Base-by-base conservation (phyloP, 371 early-diverging fungal genomes). In the Apophysomyces sp. region DNA sequence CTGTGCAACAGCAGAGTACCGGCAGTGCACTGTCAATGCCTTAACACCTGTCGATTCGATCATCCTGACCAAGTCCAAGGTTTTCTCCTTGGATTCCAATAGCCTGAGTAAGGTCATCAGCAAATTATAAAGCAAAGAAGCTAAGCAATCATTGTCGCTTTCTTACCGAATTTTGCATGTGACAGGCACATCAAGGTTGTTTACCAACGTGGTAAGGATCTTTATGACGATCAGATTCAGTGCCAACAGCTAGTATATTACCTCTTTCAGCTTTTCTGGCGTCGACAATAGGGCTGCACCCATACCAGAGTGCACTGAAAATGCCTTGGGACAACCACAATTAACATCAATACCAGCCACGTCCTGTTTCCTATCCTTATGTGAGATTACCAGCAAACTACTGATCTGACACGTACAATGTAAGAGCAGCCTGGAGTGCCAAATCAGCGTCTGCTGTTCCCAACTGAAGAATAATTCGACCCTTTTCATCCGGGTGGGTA, bases 241-340 rank as follows among this genome's bases (percentile, higher is more conserved):
- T 13, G 11, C 37, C 11, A 3, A 37, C 5, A 2, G 11, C 5
- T 7, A 21, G 5, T 44, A 6, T 28, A 34, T 3, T 76, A 82
- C 84, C 24, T 80, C 72, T 59, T 85, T 81, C 49, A 98, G 76
- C 30, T 78, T 76, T 36, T 96, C 97, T 7, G 96, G 97, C 37
- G 94, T 82, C 2, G 86, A 73, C 58, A 98, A 74, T 37, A 98
- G 74, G 8, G 96, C 96, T 6, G 97, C 94, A 15, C 98, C 98
- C 98, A 98, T 98, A 12, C 96, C 95, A 26, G 90, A 94, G 40
- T 88, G 86, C 15, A 97, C 69, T 2, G 96, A 96, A 64, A 98
- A 98, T 61, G 85, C 82, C 64, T 97, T 97, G 0, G 98, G 98
- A 62, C 98, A 98, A 5, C 98, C 98, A 73, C 98, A 98, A 77